Base-by-base conservation (phyloP, 371 early-diverging fungal genomes). In the Mortierella sp. region DNA sequence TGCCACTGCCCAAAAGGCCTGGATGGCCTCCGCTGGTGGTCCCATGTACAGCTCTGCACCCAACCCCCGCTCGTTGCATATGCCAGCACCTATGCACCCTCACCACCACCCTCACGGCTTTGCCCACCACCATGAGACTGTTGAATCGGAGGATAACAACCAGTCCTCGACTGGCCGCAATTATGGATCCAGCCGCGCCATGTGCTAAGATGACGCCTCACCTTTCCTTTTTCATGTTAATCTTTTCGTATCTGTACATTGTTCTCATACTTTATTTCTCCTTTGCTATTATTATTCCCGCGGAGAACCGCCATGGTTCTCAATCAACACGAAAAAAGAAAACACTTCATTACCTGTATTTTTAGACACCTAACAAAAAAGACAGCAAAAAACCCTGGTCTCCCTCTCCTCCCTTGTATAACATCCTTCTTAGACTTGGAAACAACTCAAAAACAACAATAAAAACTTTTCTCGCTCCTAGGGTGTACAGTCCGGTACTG, bases 171-270 rank as follows among this genome's bases (percentile, higher is more conserved):
- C 72, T 18, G 81, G 58, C 51, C 44, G 75, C 29, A 63, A 58
- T 54, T 79, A 76, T 63, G 76, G 76, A 27, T 70, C 68, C 12
- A 81, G 76, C 56, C 84, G 84, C 8, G 84, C 84, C n/a, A 84
- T 84, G 84, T 84, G 84, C 43, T 84, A 72, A 81, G 43, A 27
- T 18, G 10, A 41, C 65, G 1, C 14, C 32, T 44, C 51, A 18
- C 51, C 18, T 21, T 51, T 51, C 14, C 18, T 21, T 41, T 65
- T 72, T 49, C 38, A 63, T 24, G 29, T 27, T 29, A 21, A 56
- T 74, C 58, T 73, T 14, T 60, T 44, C 60, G 43, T 56, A 29
- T 77, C 60, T 54, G 24, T 43, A 48, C 27, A 65, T 46, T 60
- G 24, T 56, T 54, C 11, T 60, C 11, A 27, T 44, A 72, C 63